phyloP scores from a whole-genome alignment of 1,139 yeast species.

The Saccharomyces pastorianus region DNA sequence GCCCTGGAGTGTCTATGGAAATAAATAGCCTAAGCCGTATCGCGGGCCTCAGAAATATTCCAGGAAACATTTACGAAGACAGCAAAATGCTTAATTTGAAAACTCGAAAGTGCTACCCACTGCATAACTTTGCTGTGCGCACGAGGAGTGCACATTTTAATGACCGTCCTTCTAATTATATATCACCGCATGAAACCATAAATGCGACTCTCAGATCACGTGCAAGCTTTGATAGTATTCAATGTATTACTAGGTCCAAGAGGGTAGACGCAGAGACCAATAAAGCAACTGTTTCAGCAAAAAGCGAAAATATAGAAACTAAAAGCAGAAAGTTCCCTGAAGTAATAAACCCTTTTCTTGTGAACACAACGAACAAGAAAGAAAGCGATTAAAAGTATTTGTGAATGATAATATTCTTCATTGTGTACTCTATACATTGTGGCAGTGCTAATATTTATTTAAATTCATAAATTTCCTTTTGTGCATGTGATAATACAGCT shows the following conservation, averaged over 20 bases:
- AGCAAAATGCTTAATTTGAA: background rate
- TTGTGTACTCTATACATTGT: background rate
- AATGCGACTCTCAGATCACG: background rate
- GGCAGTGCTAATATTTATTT: constrained; percentile 24
- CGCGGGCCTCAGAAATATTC: background rate
- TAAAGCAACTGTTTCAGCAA: background rate
- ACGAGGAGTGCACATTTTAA: background rate
- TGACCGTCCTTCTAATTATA: background rate
- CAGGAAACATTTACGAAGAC: background rate
- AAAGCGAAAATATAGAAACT: background rate
- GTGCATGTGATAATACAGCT: constrained; percentile 59
- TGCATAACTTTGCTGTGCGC: background rate
- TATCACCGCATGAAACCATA: background rate
- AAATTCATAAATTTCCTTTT: constrained; percentile 68
- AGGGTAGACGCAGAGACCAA: background rate
- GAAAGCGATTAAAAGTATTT: background rate
- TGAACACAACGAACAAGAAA: background rate
- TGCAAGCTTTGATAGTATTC: background rate
- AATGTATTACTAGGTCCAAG: background rate
- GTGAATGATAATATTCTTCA: background rate
- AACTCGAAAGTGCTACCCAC: background rate
- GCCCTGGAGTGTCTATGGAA: background rate
- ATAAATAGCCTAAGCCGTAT: background rate
- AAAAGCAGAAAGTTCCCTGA: background rate
- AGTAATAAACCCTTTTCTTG: background rate